A percentile compares a stretch with the other conserved stretches of the same genome.
These are phyloP conservation scores for barley (Hordeum vulgare) DNA, from an alignment of 176 grass and related monocot species.

Conservation along the genomic window DNA sequence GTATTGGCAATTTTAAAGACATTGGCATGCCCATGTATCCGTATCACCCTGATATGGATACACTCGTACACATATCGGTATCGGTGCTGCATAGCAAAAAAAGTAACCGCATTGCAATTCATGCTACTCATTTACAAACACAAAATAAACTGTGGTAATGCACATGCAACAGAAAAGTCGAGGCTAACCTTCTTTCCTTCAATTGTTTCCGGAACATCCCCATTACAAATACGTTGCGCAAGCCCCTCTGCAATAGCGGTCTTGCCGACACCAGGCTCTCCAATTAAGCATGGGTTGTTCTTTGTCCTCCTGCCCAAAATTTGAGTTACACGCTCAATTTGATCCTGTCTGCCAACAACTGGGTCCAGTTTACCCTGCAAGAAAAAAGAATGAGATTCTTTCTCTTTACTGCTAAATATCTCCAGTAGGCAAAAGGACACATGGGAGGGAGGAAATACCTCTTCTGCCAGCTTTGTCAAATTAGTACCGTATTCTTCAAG, in stretches of 20 bases:
- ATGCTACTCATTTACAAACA: conserved; percentile 3
- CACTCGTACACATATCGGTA: background rate
- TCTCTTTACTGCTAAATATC: background rate
- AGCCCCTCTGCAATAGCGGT: conserved; percentile 93
- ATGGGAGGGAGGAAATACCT: conserved; percentile 40
- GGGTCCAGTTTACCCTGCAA: conserved; percentile 94
- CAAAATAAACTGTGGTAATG: background rate
- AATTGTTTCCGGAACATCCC: conserved; percentile 97
- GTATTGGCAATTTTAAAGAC: background rate
- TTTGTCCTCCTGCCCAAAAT: conserved; percentile 94
- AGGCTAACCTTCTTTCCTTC: conserved; percentile 93
- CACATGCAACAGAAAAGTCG: background rate
- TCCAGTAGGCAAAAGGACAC: background rate
- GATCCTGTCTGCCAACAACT: conserved; percentile 75
- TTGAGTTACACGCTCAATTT: conserved; percentile 97
- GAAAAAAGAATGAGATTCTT: conserved; percentile 11
- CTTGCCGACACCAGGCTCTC: conserved; percentile 97
- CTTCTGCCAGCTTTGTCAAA: conserved; percentile 95
- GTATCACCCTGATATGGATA: background rate
- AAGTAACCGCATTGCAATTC: background rate
- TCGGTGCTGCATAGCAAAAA: background rate
- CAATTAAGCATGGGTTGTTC: conserved; percentile 95
- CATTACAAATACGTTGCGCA: conserved; percentile 85
- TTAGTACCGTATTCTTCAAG: conserved; percentile 99
- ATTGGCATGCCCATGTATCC: background rate